Percentiles rank a stretch among this genome's conserved stretches.
Conservation (phyloP, 2,329 filamentous ascomycete genomes). For the Aspergillus hiratsukae region DNA sequence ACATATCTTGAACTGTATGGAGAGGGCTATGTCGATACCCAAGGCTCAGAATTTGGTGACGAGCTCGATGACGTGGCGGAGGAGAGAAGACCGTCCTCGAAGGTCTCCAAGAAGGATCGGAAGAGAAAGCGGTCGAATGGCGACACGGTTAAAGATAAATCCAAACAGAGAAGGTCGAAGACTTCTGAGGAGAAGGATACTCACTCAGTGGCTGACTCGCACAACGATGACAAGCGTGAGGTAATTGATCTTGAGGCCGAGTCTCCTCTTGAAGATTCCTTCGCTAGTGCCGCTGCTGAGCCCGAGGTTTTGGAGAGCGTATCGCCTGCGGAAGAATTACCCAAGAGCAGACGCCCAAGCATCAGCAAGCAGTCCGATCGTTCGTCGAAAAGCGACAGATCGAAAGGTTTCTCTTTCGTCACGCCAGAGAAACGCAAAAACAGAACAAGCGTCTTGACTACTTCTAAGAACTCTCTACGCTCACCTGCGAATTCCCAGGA, state of each 20-base stretch:
- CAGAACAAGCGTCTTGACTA: neutral
- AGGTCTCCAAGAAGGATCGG: neutral
- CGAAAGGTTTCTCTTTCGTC: neutral
- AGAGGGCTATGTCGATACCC: neutral
- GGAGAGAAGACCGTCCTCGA: slow-evolving; percentile 1
- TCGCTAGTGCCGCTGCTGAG: neutral
- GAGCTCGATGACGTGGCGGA: slow-evolving; percentile 12
- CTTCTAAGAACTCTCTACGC: neutral
- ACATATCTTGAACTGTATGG: slow-evolving; percentile 17
- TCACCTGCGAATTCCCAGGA: neutral
- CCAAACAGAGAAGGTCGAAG: slow-evolving; percentile 1
- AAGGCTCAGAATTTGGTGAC: slow-evolving; percentile 11
- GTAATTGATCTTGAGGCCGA: neutral
- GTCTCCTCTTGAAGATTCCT: neutral
- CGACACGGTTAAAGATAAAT: neutral
- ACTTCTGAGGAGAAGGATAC: neutral
- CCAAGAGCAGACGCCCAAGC: neutral
- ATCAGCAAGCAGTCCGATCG: neutral
- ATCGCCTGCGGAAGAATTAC: neutral
- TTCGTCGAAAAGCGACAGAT: too few species aligned
- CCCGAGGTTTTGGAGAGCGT: neutral
- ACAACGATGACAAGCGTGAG: neutral
- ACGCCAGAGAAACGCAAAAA: neutral
- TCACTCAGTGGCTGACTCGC: neutral
- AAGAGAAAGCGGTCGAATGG: slow-evolving; percentile 7